Conservation (phyloP, 2,329 filamentous ascomycete species). For the Talaromyces pinophilus region DNA sequence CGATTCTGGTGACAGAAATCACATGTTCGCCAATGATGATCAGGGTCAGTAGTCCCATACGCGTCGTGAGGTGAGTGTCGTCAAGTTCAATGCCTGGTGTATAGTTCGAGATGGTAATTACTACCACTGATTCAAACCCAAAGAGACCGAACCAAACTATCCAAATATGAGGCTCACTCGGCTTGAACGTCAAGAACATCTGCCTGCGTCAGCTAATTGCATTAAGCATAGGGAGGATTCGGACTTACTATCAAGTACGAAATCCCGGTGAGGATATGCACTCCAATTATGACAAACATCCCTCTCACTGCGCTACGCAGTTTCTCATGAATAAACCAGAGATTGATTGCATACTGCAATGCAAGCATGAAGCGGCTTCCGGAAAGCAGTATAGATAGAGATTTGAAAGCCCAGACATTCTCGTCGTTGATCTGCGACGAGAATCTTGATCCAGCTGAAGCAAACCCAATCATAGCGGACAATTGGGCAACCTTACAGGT, state of each 20-base stretch:
- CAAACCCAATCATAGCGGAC: conserved; percentile 65
- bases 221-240: not conserved
- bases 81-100: conserved; percentile 62
- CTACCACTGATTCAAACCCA: conserved; percentile 54
- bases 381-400: conserved; percentile 49
- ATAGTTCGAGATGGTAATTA: conserved; percentile 56
- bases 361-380: conserved; percentile 57
- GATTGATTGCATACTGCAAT: conserved; percentile 54
- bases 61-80: conserved; percentile 63
- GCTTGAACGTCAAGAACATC: conserved; percentile 40
- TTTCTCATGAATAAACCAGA: conserved; percentile 31
- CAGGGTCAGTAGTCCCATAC: conserved; percentile 64
- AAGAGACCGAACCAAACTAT: conserved; percentile 59
- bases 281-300: conserved; percentile 32
- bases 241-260: conserved; percentile 34
- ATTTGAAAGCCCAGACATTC: conserved; percentile 49
- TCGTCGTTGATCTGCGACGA: conserved; percentile 41
- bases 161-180: conserved; percentile 40
- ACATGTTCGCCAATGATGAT: conserved; percentile 68
- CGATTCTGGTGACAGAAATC: conserved; percentile 59
- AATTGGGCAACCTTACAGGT: conserved; percentile 61
- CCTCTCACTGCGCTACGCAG: conserved; percentile 34
- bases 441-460: conserved; percentile 57
- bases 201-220: conserved; percentile 21
- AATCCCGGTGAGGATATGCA: conserved; percentile 33